Evolutionary conservation across 2,329 filamentous ascomycete genomes (phyloP).

Genomic region (Mollisia scopiformis): DNA sequence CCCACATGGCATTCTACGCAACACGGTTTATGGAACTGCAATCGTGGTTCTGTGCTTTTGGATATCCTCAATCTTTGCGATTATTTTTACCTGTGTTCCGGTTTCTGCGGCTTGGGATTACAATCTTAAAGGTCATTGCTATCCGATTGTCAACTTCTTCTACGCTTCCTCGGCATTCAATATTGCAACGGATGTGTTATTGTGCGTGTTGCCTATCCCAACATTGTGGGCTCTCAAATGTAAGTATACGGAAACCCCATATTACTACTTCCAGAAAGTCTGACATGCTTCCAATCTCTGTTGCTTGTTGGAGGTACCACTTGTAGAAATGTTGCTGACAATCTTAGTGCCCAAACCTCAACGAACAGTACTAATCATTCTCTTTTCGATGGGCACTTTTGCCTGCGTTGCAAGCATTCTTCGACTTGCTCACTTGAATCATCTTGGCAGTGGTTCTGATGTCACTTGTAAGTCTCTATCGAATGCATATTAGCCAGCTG

Average conservation of each 20-base stretch:
- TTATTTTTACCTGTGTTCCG: slow-evolving; percentile 23
- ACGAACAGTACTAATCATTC: slow-evolving; percentile 11
- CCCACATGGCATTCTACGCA: slow-evolving; percentile 3
- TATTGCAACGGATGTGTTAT: slow-evolving; percentile 18
- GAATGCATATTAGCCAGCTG: too few species aligned
- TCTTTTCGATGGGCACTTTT: slow-evolving; percentile 23
- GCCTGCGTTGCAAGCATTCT: slow-evolving; percentile 24
- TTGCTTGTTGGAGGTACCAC: not conserved
- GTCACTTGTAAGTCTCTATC: slow-evolving; percentile 19
- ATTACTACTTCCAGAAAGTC: not conserved
- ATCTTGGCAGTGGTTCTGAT: slow-evolving; percentile 9
- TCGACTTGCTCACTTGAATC: slow-evolving; percentile 11
- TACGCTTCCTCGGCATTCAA: slow-evolving; percentile 17
- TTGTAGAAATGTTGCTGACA: not conserved
- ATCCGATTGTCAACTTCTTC: slow-evolving; percentile 19
- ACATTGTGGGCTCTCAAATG: slow-evolving; percentile 20
- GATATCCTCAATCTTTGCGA: slow-evolving; percentile 20
- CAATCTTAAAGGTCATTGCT: slow-evolving; percentile 9
- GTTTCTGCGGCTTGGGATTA: slow-evolving; percentile 20
- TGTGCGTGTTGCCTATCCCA: slow-evolving; percentile 19
- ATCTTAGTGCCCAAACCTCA: slow-evolving; percentile 13
- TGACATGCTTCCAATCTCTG: too few species aligned
- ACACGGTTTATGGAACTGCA: slow-evolving; percentile 4
- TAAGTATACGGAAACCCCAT: not conserved
- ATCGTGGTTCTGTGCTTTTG: slow-evolving; percentile 10